Evolutionary conservation across 768 basidiomycete genomes (phyloP).

Genomic region (Udeniomyces megalosporus): DNA sequence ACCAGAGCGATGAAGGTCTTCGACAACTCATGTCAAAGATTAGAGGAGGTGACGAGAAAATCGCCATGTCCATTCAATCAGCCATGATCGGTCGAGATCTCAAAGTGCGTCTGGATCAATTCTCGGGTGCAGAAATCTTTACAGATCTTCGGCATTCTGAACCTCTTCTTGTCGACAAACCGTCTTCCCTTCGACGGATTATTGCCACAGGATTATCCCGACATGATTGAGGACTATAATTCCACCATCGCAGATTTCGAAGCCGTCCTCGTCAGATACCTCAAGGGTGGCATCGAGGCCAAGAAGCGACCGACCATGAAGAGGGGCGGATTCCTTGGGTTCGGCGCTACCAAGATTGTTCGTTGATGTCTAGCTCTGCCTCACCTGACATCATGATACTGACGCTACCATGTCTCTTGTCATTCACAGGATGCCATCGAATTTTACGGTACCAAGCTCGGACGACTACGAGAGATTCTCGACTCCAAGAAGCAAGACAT

Average conservation of each 20-base stretch:
- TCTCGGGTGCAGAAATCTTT: background rate
- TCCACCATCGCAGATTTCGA: conserved; percentile 87
- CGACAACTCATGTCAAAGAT: conserved; percentile 28
- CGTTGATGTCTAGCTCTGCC: too few relatives aligned
- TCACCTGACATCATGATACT: too few relatives aligned
- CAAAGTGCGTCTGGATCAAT: conserved; percentile 2
- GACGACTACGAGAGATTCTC: conserved; percentile 39
- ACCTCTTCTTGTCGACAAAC: conserved; percentile 41
- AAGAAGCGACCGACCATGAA: conserved; percentile 66
- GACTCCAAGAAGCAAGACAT: conserved; percentile 34
- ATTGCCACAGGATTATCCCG: conserved; percentile 72
- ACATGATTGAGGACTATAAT: conserved; percentile 58
- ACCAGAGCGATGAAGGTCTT: conserved; percentile 73
- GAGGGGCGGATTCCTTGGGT: conserved; percentile 61
- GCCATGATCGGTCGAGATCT: conserved; percentile 14
- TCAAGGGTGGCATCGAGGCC: conserved; percentile 56
- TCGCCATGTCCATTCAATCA: conserved; percentile 3
- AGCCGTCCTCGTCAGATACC: conserved; percentile 68
- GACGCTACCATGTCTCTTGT: background rate
- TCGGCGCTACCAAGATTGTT: conserved; percentile 57
- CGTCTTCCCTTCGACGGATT: too few relatives aligned
- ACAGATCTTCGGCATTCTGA: conserved; percentile 14
- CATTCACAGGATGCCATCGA: conserved; percentile 62
- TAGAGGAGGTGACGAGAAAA: conserved; percentile 12
- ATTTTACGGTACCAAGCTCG: conserved; percentile 51